Percentiles rank a stretch among this genome's conserved stretches.
Conservation (phyloP, 495 filamentous ascomycete species). For the Cryomyces antarcticus region DNA sequence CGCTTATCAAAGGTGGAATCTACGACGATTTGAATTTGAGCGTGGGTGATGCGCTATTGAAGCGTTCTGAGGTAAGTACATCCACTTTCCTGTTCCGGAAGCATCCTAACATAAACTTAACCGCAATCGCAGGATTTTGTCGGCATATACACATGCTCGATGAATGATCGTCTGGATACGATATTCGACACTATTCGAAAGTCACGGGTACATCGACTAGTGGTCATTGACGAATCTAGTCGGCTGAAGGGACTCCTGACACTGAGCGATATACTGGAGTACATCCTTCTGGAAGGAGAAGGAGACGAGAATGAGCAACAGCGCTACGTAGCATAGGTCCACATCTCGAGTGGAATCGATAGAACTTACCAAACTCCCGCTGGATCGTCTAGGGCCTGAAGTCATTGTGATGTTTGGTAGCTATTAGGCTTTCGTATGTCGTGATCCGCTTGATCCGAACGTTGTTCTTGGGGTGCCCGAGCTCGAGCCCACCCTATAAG, state of each 20-base stretch:
- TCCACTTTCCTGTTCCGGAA: background rate
- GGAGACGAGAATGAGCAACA: constrained; percentile 25
- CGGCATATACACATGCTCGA: constrained; percentile 87
- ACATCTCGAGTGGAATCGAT: background rate
- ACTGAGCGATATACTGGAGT: constrained; percentile 89
- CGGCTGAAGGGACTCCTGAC: constrained; percentile 77
- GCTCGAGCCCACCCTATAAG: no score
- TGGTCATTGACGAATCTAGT: constrained; percentile 78
- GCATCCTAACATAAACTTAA: constrained; percentile 1
- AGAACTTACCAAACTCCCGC: background rate
- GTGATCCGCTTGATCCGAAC: no score
- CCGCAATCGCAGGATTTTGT: constrained; percentile 49
- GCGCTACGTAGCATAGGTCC: background rate
- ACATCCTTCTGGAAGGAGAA: constrained; percentile 77
- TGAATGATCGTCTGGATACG: constrained; percentile 78
- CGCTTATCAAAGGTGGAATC: constrained; percentile 77
- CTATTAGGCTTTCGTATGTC: constrained; percentile 6
- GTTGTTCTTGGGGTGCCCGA: no score
- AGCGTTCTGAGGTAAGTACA: constrained; percentile 48
- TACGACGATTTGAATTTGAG: constrained; percentile 79
- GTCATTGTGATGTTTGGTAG: background rate
- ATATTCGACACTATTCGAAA: constrained; percentile 95
- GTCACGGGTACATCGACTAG: constrained; percentile 77
- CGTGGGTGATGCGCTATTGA: constrained; percentile 78
- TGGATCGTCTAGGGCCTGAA: background rate